These are phyloP conservation scores for Fusarium papillatum DNA, from an alignment of 2,329 filamentous ascomycete genomes.

Conservation along the genomic window DNA sequence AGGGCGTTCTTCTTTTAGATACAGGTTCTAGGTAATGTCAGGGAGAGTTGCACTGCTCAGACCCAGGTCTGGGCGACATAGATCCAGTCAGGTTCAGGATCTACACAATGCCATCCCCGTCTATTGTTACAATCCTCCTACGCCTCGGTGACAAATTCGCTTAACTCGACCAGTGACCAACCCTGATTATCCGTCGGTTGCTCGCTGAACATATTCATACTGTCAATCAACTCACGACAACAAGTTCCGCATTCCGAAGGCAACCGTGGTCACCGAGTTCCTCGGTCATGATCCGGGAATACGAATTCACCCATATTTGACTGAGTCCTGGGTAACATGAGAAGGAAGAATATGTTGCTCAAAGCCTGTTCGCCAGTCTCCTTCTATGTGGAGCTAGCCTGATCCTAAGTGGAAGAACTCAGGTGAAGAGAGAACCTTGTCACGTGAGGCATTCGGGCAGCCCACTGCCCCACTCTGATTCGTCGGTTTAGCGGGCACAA, in stretches of 20 bases:
- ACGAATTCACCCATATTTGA: not conserved
- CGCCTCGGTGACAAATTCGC: not conserved
- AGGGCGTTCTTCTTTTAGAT: conserved; percentile 18
- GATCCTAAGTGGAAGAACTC: not conserved
- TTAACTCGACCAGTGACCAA: conserved; percentile 5
- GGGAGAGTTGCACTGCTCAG: not conserved
- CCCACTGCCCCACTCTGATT: conserved; percentile 48
- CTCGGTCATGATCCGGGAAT: conserved; percentile 2
- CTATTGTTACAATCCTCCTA: not conserved
- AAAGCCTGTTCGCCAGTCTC: conserved; percentile 3
- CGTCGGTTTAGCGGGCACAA: conserved; percentile 54
- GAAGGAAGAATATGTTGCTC: not conserved
- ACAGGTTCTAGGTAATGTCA: not conserved
- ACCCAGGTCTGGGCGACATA: not conserved
- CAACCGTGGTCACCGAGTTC: not conserved
- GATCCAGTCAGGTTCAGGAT: not conserved
- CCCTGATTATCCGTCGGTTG: conserved; percentile 10
- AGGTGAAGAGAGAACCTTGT: not conserved
- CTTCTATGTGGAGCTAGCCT: conserved; percentile 2
- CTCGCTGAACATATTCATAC: conserved; percentile 1
- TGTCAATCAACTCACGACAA: conserved; percentile 8
- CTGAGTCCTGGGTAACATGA: not conserved
- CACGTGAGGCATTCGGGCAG: conserved; percentile 34
- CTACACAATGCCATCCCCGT: not conserved
- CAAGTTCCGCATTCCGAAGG: not conserved